Conservation (phyloP, 345 rosid genomes). For the Lagerstroemia speciosa region DNA sequence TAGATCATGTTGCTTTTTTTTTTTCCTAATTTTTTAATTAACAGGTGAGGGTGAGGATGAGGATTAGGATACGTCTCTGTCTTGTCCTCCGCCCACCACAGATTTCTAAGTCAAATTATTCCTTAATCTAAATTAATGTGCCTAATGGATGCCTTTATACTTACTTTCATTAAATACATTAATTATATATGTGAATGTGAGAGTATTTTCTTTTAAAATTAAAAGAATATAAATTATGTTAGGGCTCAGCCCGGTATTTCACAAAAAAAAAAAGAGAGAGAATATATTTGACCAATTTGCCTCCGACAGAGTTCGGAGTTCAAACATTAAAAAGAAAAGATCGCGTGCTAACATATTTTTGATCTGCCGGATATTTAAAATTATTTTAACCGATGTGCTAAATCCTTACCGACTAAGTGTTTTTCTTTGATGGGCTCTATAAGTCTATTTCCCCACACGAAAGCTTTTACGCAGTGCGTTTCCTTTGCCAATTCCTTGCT, state of each 20-base stretch:
- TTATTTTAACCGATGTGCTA: too few species aligned
- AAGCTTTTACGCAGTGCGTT: background rate
- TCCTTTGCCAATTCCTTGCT: background rate
- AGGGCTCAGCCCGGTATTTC: too few species aligned
- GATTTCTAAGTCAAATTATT: constrained; percentile 13
- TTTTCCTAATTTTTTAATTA: background rate
- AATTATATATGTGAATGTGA: background rate
- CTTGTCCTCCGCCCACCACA: constrained; percentile 3
- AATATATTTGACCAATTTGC: too few species aligned
- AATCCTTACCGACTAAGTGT: background rate
- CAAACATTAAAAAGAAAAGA: too few species aligned
- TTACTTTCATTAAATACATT: background rate
- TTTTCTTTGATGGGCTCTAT: constrained; percentile 9
- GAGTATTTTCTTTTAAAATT: too few species aligned
- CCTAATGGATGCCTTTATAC: background rate
- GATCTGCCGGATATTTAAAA: too few species aligned
- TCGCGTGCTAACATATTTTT: too few species aligned
- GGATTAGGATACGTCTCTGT: background rate
- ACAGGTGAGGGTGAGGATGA: background rate
- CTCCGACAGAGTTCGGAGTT: too few species aligned
- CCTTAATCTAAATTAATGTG: background rate
- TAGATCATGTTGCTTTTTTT: too few species aligned
- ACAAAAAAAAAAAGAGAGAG: too few species aligned
- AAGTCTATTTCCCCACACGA: constrained; percentile 3
- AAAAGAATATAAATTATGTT: too few species aligned